phyloP scores from a whole-genome alignment of 2,329 filamentous ascomycete species.

The Metarhizium robertsii region DNA sequence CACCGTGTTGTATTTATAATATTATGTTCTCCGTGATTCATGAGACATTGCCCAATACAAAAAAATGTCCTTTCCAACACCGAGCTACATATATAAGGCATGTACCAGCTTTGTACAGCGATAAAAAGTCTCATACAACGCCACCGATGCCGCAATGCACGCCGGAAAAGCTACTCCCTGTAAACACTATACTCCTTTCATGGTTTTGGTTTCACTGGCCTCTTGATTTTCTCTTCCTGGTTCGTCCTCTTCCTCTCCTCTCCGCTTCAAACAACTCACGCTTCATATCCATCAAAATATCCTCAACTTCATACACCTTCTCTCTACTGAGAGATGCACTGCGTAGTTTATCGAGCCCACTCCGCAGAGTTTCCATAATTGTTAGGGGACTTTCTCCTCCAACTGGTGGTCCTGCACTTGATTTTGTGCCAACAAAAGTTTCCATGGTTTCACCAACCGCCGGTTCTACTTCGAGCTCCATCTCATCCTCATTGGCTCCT shows the following conservation, averaged over 20 bases:
- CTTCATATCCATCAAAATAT: conserved; percentile 71
- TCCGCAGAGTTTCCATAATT: conserved; percentile 24
- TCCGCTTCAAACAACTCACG: conserved; percentile 64
- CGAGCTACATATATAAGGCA: not conserved
- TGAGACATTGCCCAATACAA: not conserved
- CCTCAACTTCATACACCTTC: conserved; percentile 64
- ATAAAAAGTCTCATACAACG: not conserved
- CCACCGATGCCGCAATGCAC: not conserved
- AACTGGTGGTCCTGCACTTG: conserved; percentile 3
- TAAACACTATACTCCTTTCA: not conserved
- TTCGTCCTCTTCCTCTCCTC: conserved; percentile 35
- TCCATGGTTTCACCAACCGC: conserved; percentile 1
- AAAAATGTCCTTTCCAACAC: not conserved
- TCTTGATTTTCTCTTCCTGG: conserved; percentile 12
- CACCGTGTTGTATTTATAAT: not conserved
- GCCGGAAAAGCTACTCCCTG: not conserved
- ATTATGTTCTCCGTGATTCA: not conserved
- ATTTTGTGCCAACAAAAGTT: conserved; percentile 4
- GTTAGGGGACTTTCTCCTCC: conserved; percentile 10
- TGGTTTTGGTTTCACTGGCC: not conserved
- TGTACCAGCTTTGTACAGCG: not conserved
- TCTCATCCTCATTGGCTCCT: not conserved
- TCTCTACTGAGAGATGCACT: conserved; percentile 50
- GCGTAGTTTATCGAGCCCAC: conserved; percentile 46
- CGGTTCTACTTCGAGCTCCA: not conserved